A percentile compares a stretch with the other conserved stretches of the same genome.
Conservation (phyloP, 768 basidiomycete genomes). For the Lentinula boryana region DNA sequence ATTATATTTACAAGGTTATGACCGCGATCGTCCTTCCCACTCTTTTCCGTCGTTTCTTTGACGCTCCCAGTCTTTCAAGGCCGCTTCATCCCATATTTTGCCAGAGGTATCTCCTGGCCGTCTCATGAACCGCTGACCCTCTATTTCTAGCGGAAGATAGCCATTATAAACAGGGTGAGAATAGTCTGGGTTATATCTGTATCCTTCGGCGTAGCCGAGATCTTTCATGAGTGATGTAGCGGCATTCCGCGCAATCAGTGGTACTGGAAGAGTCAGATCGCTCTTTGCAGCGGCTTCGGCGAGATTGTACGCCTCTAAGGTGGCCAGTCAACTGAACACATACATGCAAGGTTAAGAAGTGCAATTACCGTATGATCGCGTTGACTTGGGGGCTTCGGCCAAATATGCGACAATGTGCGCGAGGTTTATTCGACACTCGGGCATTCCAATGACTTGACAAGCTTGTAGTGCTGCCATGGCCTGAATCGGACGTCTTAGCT, state of each 20-base stretch:
- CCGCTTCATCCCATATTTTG: constrained; percentile 59
- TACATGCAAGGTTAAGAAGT: neutral
- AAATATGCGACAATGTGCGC: constrained; percentile 76
- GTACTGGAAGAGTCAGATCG: constrained; percentile 54
- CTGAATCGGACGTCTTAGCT: constrained; percentile 22
- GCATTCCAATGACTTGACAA: constrained; percentile 73
- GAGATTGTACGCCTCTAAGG: constrained; percentile 55
- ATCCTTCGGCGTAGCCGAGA: constrained; percentile 60
- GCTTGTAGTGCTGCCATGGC: constrained; percentile 59
- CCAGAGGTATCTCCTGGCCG: constrained; percentile 33
- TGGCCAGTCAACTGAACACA: neutral
- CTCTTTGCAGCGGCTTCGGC: constrained; percentile 57
- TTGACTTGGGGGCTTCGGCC: constrained; percentile 78
- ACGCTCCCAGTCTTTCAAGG: constrained; percentile 49
- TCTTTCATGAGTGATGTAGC: constrained; percentile 68
- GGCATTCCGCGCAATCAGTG: constrained; percentile 70
- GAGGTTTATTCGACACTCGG: constrained; percentile 73
- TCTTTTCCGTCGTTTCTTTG: constrained; percentile 38
- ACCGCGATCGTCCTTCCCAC: constrained; percentile 36
- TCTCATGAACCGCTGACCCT: constrained; percentile 37
- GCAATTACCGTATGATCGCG: constrained; percentile 48
- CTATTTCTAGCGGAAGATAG: constrained; percentile 49
- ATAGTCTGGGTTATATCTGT: constrained; percentile 59
- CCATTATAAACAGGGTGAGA: constrained; percentile 62
- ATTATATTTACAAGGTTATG: neutral